These are phyloP conservation scores for Hemisphaericaspora xylofermentans DNA, from an alignment of 1,139 yeast species.

Conservation along the genomic window DNA sequence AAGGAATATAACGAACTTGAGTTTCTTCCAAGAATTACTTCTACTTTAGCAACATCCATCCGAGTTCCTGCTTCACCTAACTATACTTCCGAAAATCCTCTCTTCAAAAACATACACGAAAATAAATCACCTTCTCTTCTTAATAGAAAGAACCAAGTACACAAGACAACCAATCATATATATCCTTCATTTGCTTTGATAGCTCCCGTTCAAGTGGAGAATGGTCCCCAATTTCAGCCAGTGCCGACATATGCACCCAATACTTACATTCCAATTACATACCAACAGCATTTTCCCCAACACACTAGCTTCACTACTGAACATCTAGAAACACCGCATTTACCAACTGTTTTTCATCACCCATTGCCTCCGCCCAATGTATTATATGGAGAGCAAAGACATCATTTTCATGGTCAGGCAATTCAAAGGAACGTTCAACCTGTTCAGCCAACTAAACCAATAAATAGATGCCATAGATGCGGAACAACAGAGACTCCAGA, in stretches of 20 bases:
- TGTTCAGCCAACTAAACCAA: constrained; percentile 26
- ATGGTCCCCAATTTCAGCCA: no score
- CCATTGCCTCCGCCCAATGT: no score
- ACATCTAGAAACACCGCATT: no score
- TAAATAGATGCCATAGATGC: constrained; percentile 49
- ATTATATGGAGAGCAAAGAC: constrained; percentile 16
- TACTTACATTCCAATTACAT: no score
- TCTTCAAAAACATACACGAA: not conserved
- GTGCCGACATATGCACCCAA: constrained; percentile 7
- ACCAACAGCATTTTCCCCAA: no score
- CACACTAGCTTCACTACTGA: no score
- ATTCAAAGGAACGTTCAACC: not conserved
- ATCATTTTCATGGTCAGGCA: constrained; percentile 8
- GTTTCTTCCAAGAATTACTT: not conserved
- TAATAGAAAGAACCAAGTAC: not conserved
- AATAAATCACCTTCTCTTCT: not conserved
- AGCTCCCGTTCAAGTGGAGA: no score
- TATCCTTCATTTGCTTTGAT: not conserved
- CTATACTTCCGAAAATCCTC: constrained; percentile 1
- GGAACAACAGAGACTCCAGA: constrained; percentile 85
- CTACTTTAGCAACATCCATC: not conserved
- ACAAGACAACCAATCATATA: not conserved
- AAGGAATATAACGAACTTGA: not conserved
- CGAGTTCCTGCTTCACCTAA: not conserved
- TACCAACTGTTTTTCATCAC: no score